Percentiles rank a stretch among this genome's conserved stretches.
phyloP scores from a whole-genome alignment of 1,284 basidiomycete species.

The Agaricales sp. region DNA sequence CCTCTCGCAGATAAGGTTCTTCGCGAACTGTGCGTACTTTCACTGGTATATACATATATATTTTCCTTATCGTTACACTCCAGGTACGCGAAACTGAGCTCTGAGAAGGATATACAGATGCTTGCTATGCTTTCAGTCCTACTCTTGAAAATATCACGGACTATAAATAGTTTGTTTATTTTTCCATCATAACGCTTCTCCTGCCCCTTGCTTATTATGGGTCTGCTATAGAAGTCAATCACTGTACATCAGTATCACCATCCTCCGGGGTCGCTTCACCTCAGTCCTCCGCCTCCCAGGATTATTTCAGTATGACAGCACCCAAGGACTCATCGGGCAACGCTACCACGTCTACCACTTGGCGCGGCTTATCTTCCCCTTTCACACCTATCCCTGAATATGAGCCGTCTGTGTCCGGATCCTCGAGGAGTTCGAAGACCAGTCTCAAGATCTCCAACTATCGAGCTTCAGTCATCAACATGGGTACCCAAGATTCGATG shows the following conservation, averaged over 20 bases:
- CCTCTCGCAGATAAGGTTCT: not conserved
- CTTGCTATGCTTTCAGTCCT: slow-evolving; percentile 70
- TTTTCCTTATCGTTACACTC: too few species aligned
- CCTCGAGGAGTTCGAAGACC: too few species aligned
- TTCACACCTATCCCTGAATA: not conserved
- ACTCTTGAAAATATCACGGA: slow-evolving; percentile 37
- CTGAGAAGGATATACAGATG: slow-evolving; percentile 69
- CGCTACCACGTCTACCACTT: not conserved
- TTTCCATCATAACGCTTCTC: slow-evolving; percentile 17
- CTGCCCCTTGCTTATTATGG: slow-evolving; percentile 23
- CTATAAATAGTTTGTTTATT: slow-evolving; percentile 5
- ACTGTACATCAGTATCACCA: not conserved
- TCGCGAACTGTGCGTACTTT: not conserved
- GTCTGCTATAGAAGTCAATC: not conserved
- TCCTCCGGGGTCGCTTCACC: not conserved
- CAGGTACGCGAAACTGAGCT: slow-evolving; percentile 58
- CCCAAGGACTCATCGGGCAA: not conserved
- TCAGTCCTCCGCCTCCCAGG: not conserved
- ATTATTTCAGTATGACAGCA: not conserved
- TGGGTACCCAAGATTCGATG: too few species aligned
- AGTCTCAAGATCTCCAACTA: too few species aligned
- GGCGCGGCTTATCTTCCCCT: not conserved
- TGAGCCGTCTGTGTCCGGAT: too few species aligned
- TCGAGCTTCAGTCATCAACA: too few species aligned
- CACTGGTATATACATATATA: too few species aligned